These are phyloP conservation scores for Tieghemiomyces parasiticus DNA, from an alignment of 192 early-diverging fungal genomes.

Conservation along the genomic window DNA sequence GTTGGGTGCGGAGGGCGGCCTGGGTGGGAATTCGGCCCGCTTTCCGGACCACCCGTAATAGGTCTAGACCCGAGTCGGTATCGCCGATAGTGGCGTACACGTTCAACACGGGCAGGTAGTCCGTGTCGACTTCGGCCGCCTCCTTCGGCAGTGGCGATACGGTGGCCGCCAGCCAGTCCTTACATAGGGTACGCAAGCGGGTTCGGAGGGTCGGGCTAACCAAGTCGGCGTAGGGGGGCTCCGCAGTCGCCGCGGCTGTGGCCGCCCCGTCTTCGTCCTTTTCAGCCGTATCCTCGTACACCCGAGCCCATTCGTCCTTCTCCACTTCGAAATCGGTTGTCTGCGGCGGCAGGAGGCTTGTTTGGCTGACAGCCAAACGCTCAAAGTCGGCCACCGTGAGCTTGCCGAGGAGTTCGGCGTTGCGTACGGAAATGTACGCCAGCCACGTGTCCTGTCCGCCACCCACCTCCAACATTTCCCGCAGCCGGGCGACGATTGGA, in stretches of 20 bases:
- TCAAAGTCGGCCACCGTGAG: not conserved
- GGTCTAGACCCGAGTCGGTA: not conserved
- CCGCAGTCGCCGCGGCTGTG: not conserved
- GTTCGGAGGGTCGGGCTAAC: not conserved
- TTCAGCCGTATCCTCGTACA: not conserved
- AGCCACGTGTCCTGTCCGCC: not conserved
- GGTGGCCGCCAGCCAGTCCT: not conserved
- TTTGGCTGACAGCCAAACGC: not conserved
- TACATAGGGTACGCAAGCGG: not conserved
- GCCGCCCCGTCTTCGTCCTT: not conserved
- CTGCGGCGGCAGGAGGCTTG: not conserved
- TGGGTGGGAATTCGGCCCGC: too few species aligned
- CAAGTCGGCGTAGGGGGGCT: not conserved
- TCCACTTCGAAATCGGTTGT: not conserved
- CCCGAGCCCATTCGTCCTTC: not conserved
- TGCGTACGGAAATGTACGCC: slow-evolving; percentile 3
- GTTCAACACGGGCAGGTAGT: not conserved
- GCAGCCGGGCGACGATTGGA: not conserved
- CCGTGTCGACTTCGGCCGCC: not conserved
- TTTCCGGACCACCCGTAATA: too few species aligned
- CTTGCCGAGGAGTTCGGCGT: not conserved
- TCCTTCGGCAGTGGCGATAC: not conserved
- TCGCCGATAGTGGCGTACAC: not conserved
- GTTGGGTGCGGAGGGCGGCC: too few species aligned
- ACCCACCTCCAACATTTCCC: not conserved